Percentiles rank a stretch among this genome's conserved stretches.
Conservation (phyloP, 495 filamentous ascomycete species). For the Penicillium bialowiezense region DNA sequence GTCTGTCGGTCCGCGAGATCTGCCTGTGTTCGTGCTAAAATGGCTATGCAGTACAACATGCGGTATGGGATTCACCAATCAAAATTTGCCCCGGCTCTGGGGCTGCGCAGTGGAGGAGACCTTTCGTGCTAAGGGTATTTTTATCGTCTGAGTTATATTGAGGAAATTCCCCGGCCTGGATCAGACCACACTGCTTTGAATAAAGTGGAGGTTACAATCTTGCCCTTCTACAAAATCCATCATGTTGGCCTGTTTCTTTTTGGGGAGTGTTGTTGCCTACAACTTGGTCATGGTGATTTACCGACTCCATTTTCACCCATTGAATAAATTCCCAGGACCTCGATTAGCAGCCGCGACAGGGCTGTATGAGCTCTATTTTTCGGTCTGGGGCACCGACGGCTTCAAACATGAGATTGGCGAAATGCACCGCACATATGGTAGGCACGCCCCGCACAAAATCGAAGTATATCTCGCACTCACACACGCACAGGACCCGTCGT, state of each 20-base stretch:
- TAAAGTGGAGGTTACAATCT: too few relatives aligned
- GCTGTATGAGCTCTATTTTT: conserved; percentile 48
- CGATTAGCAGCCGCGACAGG: conserved; percentile 42
- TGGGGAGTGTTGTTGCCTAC: conserved; percentile 25
- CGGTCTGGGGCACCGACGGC: conserved; percentile 32
- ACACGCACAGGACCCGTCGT: conserved; percentile 22
- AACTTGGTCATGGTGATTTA: conserved; percentile 25
- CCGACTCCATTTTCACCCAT: conserved; percentile 36
- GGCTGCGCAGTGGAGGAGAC: background rate
- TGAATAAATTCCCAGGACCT: conserved; percentile 44
- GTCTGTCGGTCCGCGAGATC: background rate
- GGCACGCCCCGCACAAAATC: background rate
- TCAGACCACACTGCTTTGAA: background rate
- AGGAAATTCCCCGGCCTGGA: background rate
- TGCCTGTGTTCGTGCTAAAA: background rate
- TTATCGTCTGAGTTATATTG: background rate
- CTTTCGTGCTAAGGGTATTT: background rate
- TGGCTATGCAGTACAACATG: conserved; percentile 3
- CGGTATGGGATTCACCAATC: conserved; percentile 3
- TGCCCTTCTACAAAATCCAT: background rate
- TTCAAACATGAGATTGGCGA: conserved; percentile 41
- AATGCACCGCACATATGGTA: conserved; percentile 44
- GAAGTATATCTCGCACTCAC: background rate
- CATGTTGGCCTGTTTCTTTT: conserved; percentile 22
- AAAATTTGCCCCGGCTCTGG: background rate